Base-by-base conservation (phyloP, 345 rosid genomes). In the Cardamine chenopodiifolia region DNA sequence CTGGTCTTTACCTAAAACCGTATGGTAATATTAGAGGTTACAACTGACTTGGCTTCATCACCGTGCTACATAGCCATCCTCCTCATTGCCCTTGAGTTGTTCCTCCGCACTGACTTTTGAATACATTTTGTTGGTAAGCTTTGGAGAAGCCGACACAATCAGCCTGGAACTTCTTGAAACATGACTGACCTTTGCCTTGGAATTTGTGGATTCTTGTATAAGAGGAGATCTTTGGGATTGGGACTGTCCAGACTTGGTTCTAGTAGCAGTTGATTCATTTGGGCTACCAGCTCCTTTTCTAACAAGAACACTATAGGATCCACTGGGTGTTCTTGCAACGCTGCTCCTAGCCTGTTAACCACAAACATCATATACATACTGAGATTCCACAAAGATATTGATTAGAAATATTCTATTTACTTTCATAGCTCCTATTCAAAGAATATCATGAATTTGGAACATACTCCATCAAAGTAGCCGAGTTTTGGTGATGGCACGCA, bases 381-480 rank as follows among this genome's bases (percentile, higher is more conserved):
- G 20, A 62, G 71, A 56, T 17, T 45, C n/a, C 58, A 74, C 42
- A 72, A 13, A 53, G 29, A 52, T 62, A 39, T 40, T 54, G 31
- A 35, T 61, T n/a, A 66, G 31, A 25, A 12, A 0, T 12, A 12
- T 39, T 39, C 42, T 12, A 37, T 3, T 11, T 32, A 57, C 49
- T 59, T 32, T 11, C 3, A 37, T 9, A 20, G 40, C 13, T 22
- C 58, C 9, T 28, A 31, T 37, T 35, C 42, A 71, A 22, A 59
- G 28, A 5, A 70, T 69, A 59, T 44, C 39, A 83, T 31, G 61
- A 73, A 69, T 66, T 26, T 45, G 59, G 52, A 81, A 77, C 96
- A 82, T 40, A 92, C 98, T 91, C 96, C 97, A 60, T 96, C 98
- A 83, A 96, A 96, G 85, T 85, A 92, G 74, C 98, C 99, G 61